Evolutionary conservation across 768 basidiomycete species (phyloP).

Genomic region (Cyclocybe cylindracea): DNA sequence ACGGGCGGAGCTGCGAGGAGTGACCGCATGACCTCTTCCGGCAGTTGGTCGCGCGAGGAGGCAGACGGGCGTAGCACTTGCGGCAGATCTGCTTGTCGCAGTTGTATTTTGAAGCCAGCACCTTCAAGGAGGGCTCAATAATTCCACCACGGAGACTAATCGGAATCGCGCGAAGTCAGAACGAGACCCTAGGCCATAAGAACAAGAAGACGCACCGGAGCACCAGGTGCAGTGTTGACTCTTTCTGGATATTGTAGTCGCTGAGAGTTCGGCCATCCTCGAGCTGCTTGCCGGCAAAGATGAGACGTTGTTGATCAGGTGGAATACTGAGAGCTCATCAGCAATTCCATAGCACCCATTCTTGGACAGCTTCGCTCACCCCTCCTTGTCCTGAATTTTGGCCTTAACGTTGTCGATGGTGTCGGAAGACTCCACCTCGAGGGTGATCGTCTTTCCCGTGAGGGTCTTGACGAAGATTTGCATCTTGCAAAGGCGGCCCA

Average conservation of each 20-base stretch:
- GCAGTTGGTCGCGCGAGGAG: slow-evolving; percentile 99
- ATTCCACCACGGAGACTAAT: slow-evolving; percentile 92
- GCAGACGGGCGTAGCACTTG: slow-evolving; percentile 99
- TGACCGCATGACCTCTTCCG: slow-evolving; percentile 92
- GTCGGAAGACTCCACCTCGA: too few relatives aligned
- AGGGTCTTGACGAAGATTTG: slow-evolving; percentile 76
- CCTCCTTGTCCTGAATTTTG: too few relatives aligned
- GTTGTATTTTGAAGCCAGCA: slow-evolving; percentile 96
- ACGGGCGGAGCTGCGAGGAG: slow-evolving; percentile 91
- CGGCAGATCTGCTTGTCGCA: slow-evolving; percentile 99
- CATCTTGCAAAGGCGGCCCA: slow-evolving; percentile 33
- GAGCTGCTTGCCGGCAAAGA: too few relatives aligned
- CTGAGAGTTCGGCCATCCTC: slow-evolving; percentile 96
- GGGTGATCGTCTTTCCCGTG: slow-evolving; percentile 97
- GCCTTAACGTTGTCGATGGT: too few relatives aligned
- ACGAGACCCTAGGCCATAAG: neutral
- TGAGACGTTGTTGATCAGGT: too few relatives aligned
- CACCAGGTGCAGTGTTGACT: slow-evolving; percentile 96
- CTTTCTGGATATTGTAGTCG: slow-evolving; percentile 99
- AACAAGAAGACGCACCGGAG: slow-evolving; percentile 64
- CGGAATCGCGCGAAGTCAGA: neutral
- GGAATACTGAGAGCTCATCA: too few relatives aligned
- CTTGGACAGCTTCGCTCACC: too few relatives aligned
- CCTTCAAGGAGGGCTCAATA: slow-evolving; percentile 98
- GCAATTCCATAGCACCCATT: too few relatives aligned